Conservation (phyloP, 345 rosid species). For the Passiflora organensis region DNA sequence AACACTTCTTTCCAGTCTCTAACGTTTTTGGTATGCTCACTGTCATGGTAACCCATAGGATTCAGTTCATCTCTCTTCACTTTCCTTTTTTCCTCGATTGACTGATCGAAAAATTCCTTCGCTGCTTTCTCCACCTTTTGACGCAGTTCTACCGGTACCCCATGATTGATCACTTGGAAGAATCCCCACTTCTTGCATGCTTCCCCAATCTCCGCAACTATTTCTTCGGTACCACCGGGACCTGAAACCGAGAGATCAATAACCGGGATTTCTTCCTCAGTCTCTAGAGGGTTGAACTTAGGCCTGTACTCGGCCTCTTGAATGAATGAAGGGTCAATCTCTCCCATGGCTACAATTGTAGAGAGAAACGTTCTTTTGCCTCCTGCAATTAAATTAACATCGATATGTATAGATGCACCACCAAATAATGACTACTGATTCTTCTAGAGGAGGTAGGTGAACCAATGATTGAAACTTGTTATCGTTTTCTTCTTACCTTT, state of each 20-base stretch:
- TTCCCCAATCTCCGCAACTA: slow-evolving; percentile 40
- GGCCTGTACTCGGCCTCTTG: slow-evolving; percentile 24
- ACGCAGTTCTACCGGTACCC: slow-evolving; percentile 48
- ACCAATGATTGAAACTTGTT: too few relatives aligned
- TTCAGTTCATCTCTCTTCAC: slow-evolving; percentile 60
- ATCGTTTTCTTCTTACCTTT: too few relatives aligned
- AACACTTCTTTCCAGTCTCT: slow-evolving; percentile 92
- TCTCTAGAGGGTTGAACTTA: background rate
- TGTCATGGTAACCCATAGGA: slow-evolving; percentile 68
- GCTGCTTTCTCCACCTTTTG: slow-evolving; percentile 31
- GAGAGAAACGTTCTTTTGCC: too few relatives aligned
- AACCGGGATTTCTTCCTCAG: slow-evolving; percentile 21
- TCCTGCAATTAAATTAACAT: too few relatives aligned
- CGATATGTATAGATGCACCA: too few relatives aligned
- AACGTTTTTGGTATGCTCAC: slow-evolving; percentile 86
- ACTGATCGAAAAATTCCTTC: slow-evolving; percentile 46
- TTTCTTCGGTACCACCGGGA: slow-evolving; percentile 13
- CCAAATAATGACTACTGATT: too few relatives aligned
- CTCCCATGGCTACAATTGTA: slow-evolving; percentile 15
- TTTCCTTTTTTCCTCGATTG: slow-evolving; percentile 54
- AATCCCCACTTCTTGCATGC: slow-evolving; percentile 88
- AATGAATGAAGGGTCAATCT: slow-evolving; percentile 21
- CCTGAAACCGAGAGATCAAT: slow-evolving; percentile 49
- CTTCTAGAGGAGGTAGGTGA: too few relatives aligned
- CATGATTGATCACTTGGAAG: slow-evolving; percentile 82